Base-by-base conservation (phyloP, 495 filamentous ascomycete species). In the Rhypophila decipiens region DNA sequence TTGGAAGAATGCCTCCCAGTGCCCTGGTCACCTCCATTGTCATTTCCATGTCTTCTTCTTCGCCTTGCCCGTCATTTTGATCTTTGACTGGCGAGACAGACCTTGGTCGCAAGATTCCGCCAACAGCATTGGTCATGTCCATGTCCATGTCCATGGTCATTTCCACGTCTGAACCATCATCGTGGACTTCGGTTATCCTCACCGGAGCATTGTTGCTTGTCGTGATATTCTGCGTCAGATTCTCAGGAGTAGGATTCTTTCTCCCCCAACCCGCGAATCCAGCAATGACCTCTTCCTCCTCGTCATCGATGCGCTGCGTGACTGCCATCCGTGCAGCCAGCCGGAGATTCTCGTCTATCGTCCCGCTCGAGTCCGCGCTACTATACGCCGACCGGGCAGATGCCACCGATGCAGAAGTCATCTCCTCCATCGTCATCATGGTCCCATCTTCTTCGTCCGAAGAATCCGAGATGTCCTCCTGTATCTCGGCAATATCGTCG, bases 11-110 rank as follows among this genome's bases (percentile, higher is more conserved):
- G 3, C 83, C 77, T n/a, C 91, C 91, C 47, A 96, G 66, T 11
- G 82, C 86, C 47, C 74, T 78, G 1, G 90, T 95, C 40, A 95
- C 79, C 47, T 96, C 89, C 86, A 90, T 89, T 9, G 84, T 87
- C 60, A 88, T 76, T 23, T 88, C 85, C 55, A 88, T 87, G 11
- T 82, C 85, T 55, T 85, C 73, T 17, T 87, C 84, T 46, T 86
- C 83, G 11, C 82, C 85, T 55, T 85, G 73, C 17, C 87, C 84
- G 46, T 86, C 83, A 31, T 77, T 74, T 17, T 63, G 61, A 3
- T 70, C 61, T 15, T 66, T 59, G 15, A 54, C 49, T 19, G 39
- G 45, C 5, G 62, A 46, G 34, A 61, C 48, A n/a, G 46, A 24
- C 17, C 52, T 42, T 15, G 61, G 63, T 47, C 58, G 64, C 33